Conservation (phyloP, 1,284 basidiomycete species). For the Leccinum subrobustum region DNA sequence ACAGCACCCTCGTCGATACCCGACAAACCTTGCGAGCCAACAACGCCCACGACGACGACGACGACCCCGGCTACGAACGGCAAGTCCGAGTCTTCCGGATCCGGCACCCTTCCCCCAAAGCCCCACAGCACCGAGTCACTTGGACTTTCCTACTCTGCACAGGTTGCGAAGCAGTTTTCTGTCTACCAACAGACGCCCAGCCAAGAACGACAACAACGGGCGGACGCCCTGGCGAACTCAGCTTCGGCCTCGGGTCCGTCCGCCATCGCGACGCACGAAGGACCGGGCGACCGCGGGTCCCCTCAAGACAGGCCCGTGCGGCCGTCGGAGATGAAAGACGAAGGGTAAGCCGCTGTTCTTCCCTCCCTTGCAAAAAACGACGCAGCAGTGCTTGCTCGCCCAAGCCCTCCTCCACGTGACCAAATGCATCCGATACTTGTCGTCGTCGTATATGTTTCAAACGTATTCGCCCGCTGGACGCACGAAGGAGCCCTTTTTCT, state of each 20-base stretch:
- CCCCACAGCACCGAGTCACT: constrained; percentile 22
- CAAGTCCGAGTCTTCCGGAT: constrained; percentile 22
- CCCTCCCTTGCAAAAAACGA: constrained; percentile 15
- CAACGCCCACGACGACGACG: constrained; percentile 10
- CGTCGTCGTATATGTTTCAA: constrained; percentile 8
- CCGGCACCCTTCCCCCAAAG: constrained; percentile 35
- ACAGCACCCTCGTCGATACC: constrained; percentile 4
- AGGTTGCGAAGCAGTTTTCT: constrained; percentile 71
- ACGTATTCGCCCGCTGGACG: constrained; percentile 23
- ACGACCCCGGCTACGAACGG: neutral
- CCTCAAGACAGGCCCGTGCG: constrained; percentile 42
- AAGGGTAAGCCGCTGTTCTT: constrained; percentile 72
- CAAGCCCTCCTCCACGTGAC: constrained; percentile 7
- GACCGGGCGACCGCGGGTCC: constrained; percentile 24
- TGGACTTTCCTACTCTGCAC: constrained; percentile 58
- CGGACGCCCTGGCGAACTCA: constrained; percentile 10
- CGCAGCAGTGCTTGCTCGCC: constrained; percentile 18
- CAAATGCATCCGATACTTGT: constrained; percentile 13
- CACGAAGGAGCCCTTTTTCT: constrained; percentile 18
- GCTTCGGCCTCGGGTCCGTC: constrained; percentile 18
- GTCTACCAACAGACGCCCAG: constrained; percentile 66
- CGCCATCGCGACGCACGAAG: constrained; percentile 37
- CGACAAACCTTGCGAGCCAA: constrained; percentile 12
- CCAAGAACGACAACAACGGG: constrained; percentile 59
- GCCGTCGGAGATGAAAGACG: constrained; percentile 89